These are phyloP conservation scores for Epichloe festucae DNA, from an alignment of 2,329 filamentous ascomycete genomes.

Conservation along the genomic window DNA sequence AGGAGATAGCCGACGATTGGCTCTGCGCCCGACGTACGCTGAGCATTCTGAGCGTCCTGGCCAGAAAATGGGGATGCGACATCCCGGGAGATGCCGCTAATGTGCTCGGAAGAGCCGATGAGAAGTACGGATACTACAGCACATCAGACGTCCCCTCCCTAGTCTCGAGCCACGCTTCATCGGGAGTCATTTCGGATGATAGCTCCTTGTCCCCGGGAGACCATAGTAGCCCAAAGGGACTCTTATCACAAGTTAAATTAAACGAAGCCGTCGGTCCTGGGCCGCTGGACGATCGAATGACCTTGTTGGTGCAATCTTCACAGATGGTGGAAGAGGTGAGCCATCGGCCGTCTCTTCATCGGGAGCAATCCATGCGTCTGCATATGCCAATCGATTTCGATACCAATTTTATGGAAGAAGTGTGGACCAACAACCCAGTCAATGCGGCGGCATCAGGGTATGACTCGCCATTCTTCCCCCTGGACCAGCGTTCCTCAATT, in stretches of 20 bases:
- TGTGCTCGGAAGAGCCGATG: constrained; percentile 65
- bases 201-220: constrained; percentile 14
- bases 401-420: constrained; percentile 11
- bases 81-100: constrained; percentile 70
- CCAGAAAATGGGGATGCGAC: constrained; percentile 79
- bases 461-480: constrained; percentile 2
- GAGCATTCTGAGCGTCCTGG: constrained; percentile 71
- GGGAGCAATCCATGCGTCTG: neutral
- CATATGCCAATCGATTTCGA: constrained; percentile 11
- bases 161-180: constrained; percentile 19
- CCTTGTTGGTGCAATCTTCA: constrained; percentile 7
- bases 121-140: constrained; percentile 63
- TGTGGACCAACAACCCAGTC: constrained; percentile 11
- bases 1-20: constrained; percentile 95
- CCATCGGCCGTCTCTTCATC: neutral
- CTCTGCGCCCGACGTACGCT: constrained; percentile 76
- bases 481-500: neutral
- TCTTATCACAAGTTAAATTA: constrained; percentile 18
- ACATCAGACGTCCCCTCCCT: constrained; percentile 49
- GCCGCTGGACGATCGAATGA: constrained; percentile 6
- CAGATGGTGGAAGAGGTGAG: constrained; percentile 2
- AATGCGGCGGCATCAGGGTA: neutral
- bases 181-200: constrained; percentile 17
- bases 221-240: constrained; percentile 20
- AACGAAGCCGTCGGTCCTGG: constrained; percentile 3